phyloP scores from a whole-genome alignment of 2,329 filamentous ascomycete species.

The Aspergillus caelatus region DNA sequence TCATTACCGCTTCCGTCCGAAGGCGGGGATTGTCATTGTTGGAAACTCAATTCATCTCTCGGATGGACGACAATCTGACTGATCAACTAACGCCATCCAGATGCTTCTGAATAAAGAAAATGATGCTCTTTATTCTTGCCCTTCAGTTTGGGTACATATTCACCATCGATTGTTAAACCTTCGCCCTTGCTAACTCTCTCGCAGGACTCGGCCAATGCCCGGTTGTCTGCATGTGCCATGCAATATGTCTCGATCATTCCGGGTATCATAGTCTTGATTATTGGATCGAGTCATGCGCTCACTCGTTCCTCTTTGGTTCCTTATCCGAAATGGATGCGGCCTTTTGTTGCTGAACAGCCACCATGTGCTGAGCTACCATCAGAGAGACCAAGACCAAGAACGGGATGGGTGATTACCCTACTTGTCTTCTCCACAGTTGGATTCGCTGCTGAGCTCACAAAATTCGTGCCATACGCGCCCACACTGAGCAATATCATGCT shows the following conservation, averaged over 20 bases:
- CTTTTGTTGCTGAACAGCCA: slow-evolving; percentile 53
- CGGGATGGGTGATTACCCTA: slow-evolving; percentile 42
- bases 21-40: background rate
- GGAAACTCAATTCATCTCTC: background rate
- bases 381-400: slow-evolving; percentile 31
- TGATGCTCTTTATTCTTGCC: slow-evolving; percentile 16
- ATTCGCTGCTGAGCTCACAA: slow-evolving; percentile 35
- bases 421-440: slow-evolving; percentile 43
- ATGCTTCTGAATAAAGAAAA: slow-evolving; percentile 15
- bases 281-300: slow-evolving; percentile 34
- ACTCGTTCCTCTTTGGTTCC: slow-evolving; percentile 24
- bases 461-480: slow-evolving; percentile 24
- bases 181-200: slow-evolving; percentile 2
- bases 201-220: slow-evolving; percentile 42
- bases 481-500: slow-evolving; percentile 27
- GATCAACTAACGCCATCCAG: background rate
- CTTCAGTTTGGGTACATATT: slow-evolving; percentile 21
- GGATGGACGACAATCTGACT: background rate
- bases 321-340: slow-evolving; percentile 54
- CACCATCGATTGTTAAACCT: background rate
- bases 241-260: slow-evolving; percentile 37
- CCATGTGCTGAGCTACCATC: slow-evolving; percentile 33
- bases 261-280: slow-evolving; percentile 25
- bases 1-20: background rate
- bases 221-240: slow-evolving; percentile 38